These are phyloP conservation scores for Sporothrix inflata DNA, from an alignment of 2,329 filamentous ascomycete species.

Conservation along the genomic window DNA sequence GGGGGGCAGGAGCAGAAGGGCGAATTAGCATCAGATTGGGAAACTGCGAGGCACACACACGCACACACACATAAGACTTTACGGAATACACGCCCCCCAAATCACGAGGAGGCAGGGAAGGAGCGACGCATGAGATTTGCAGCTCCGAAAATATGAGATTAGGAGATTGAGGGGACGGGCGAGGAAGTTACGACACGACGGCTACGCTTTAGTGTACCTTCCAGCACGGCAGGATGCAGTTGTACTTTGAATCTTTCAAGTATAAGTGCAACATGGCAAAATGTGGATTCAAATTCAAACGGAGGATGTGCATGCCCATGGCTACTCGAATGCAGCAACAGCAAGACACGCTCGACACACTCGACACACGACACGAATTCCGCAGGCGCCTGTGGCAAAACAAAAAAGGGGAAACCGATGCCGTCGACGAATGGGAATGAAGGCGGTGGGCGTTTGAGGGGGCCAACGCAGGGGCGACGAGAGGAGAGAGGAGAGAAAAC, in stretches of 20 bases:
- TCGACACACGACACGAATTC: conserved; percentile 5
- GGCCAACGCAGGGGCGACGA: conserved; percentile 1
- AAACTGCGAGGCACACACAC: conserved; percentile 1
- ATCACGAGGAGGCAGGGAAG: conserved; percentile 16
- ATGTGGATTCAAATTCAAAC: not conserved
- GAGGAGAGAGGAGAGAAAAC: not conserved
- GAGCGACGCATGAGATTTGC: conserved; percentile 22
- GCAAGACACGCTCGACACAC: not conserved
- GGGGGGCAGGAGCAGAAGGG: not conserved
- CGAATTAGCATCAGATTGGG: conserved; percentile 13
- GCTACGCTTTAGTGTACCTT: conserved; percentile 3
- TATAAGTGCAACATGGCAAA: too few species aligned
- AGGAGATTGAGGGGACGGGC: conserved; percentile 2
- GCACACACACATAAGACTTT: not conserved
- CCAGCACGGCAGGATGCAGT: not conserved
- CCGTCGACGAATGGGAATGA: not conserved
- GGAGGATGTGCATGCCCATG: not conserved
- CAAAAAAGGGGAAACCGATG: not conserved
- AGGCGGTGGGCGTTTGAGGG: conserved; percentile 1
- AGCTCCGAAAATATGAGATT: not conserved
- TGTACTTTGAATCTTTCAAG: too few species aligned
- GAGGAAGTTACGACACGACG: conserved; percentile 7
- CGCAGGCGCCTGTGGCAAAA: not conserved
- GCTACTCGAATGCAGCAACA: conserved; percentile 1
- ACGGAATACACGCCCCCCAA: conserved; percentile 6